A percentile compares a stretch with the other conserved stretches of the same genome.
Evolutionary conservation across 2,329 filamentous ascomycete genomes (phyloP).

Genomic region (Alternaria angustiovoidea): DNA sequence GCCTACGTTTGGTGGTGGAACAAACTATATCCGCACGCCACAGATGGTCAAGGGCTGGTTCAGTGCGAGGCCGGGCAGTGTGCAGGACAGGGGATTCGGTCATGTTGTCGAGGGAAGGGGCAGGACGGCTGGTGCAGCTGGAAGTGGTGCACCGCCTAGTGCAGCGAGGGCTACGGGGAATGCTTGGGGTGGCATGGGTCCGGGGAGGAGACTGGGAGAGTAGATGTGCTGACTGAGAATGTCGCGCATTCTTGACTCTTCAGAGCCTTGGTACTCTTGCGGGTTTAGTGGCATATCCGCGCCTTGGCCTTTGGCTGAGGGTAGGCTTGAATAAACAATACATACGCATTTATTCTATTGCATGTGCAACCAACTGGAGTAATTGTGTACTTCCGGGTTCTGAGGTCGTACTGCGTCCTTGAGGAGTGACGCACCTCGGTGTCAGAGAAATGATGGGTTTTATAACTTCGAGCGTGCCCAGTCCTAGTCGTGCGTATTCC

Average conservation of each 20-base stretch:
- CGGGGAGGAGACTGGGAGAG: slow-evolving; percentile 43
- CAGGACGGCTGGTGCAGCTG: slow-evolving; percentile 19
- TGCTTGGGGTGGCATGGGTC: slow-evolving; percentile 36
- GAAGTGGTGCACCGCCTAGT: slow-evolving; percentile 16
- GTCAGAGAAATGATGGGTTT: too few species aligned
- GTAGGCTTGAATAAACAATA: neutral
- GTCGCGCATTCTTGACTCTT: neutral
- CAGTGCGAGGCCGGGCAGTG: slow-evolving; percentile 56
- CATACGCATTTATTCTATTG: neutral
- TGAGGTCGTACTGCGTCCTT: neutral
- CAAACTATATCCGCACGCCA: slow-evolving; percentile 79
- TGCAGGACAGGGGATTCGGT: slow-evolving; percentile 65
- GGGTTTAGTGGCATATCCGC: neutral
- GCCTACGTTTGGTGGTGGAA: slow-evolving; percentile 86
- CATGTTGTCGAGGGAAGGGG: slow-evolving; percentile 61
- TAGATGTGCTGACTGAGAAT: slow-evolving; percentile 16
- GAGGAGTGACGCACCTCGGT: too few species aligned
- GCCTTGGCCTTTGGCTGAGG: neutral
- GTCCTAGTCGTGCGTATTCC: too few species aligned
- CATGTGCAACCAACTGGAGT: neutral
- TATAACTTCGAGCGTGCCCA: fast-evolving
- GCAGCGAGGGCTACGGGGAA: slow-evolving; percentile 39
- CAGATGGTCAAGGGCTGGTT: slow-evolving; percentile 74
- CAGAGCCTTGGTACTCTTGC: neutral
- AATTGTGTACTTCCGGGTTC: neutral